Evolutionary conservation across 2,329 filamentous ascomycete genomes (phyloP), one percentile per base, ranked within the genome.

Genomic region (Aspergillus candidus): DNA sequence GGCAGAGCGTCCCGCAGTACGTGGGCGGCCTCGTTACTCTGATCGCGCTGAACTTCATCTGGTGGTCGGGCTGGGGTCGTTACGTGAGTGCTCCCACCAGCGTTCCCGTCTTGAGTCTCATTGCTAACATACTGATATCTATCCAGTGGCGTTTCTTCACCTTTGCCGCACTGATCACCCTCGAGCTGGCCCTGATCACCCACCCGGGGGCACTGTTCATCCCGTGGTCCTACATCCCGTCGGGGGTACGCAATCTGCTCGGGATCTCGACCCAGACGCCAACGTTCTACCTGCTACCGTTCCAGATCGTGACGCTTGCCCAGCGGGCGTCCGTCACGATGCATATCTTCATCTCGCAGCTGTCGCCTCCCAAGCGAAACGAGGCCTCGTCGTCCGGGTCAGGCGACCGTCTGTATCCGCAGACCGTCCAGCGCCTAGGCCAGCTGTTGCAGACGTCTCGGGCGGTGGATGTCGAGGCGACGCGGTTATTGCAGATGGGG

Each of bases 341-440:
- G 18, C 90, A 88, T 66, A 88, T 94, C 52, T 90, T 87, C 40
- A 79, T 94, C 46, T 83, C 83, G 5, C 88, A 94, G 66, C 77
- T 94, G 40, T 84, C 84, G 0, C 87, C 88, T 3, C 69, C 88
- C 4, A 67, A 87, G 11, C 67, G 63, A 38, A 68, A 59, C 51
- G 69, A 68, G 50, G 68, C 58, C 52, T 62, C 44, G 50, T 62
- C 56, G 51, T 52, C 57, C 29, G 54, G 43, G 6, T 56, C 49
- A 11, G 56, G 56, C 43, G 62, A 68, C 34, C 58, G 55, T 34
- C 56, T 70, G 37, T 56, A 59, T 43, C 64, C 49, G 70, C 79
- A 58, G 71, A 77, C 65, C 59, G 70, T 79, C 35, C 77, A 85
- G 62, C 82, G 82, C 41, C 65, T 95, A 11, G 77, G 82, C 34